phyloP scores from a whole-genome alignment of 1,139 yeast genomes.

The Torulaspora pretoriensis region DNA sequence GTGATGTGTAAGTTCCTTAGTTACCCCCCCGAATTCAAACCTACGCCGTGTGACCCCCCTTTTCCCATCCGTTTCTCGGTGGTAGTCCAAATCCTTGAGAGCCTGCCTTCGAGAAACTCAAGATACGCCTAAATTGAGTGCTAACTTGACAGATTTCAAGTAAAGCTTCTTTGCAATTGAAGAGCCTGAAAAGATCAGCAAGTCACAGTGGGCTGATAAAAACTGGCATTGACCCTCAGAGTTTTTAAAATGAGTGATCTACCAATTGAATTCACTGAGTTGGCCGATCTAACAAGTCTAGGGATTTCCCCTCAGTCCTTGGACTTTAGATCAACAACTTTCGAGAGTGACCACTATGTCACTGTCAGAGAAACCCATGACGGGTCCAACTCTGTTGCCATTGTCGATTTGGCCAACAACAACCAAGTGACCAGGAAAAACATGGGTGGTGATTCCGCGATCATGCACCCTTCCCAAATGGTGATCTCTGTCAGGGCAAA shows the following conservation, averaged over 20 bases:
- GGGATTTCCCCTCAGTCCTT: constrained; percentile 82
- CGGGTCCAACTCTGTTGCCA: constrained; percentile 84
- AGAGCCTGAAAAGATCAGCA: neutral
- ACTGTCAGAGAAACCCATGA: constrained; percentile 79
- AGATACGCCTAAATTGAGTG: neutral
- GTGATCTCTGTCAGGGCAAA: constrained; percentile 93
- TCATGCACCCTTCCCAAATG: constrained; percentile 86
- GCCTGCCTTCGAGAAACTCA: neutral
- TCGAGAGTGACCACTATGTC: constrained; percentile 87
- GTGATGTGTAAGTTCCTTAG: neutral
- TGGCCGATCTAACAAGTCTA: constrained; percentile 76
- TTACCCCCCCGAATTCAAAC: neutral
- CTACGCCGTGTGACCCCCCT: neutral
- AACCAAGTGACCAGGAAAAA: constrained; percentile 77
- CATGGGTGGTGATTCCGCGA: constrained; percentile 97
- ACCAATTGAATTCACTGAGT: constrained; percentile 96
- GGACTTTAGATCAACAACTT: constrained; percentile 89
- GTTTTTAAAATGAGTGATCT: constrained; percentile 50
- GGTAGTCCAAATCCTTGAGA: neutral
- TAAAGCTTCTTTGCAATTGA: neutral
- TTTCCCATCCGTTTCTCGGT: neutral
- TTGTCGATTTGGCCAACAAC: constrained; percentile 75
- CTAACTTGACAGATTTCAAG: neutral
- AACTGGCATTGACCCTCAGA: neutral
- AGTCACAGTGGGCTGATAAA: neutral